These are phyloP conservation scores for Phytophthora foliorum DNA, from an alignment of 352 stramenopile genomes.

Conservation along the genomic window DNA sequence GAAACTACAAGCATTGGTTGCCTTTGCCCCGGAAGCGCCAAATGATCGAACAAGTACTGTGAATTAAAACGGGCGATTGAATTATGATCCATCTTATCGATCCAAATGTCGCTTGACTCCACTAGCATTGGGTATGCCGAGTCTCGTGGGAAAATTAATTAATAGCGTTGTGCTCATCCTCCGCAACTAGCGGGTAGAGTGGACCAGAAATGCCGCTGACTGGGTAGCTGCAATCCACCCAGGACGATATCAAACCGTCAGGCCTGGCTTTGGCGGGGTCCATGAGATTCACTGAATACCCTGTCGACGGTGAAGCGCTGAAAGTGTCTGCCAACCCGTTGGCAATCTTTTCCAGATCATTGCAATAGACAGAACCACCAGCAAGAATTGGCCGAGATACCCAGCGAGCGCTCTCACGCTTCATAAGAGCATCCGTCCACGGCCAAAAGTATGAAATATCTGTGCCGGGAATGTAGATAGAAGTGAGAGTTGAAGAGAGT, in stretches of 20 bases:
- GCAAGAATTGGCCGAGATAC: slow-evolving; percentile 5
- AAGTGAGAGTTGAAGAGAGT: slow-evolving; percentile 3
- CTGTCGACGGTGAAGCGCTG: background rate
- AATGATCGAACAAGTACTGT: too few relatives aligned
- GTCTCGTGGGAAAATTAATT: too few relatives aligned
- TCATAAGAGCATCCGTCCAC: slow-evolving; percentile 20
- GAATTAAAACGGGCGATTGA: too few relatives aligned
- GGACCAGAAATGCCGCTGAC: slow-evolving; percentile 13
- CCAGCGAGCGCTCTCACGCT: background rate
- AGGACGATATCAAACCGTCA: slow-evolving; percentile 11
- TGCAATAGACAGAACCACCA: slow-evolving; percentile 10
- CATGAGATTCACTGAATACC: slow-evolving; percentile 7
- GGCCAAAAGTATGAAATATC: slow-evolving; percentile 16
- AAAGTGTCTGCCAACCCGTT: slow-evolving; percentile 11
- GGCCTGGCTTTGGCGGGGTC: slow-evolving; percentile 3
- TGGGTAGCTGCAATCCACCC: slow-evolving; percentile 8
- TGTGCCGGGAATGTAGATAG: slow-evolving; percentile 1
- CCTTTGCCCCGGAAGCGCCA: too few relatives aligned
- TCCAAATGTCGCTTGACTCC: too few relatives aligned
- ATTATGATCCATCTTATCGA: too few relatives aligned
- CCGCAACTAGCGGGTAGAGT: slow-evolving; percentile 6
- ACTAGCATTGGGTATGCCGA: too few relatives aligned
- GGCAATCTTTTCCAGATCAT: slow-evolving; percentile 19
- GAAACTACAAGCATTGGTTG: too few relatives aligned
- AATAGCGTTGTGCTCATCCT: slow-evolving; percentile 12